Conservation (phyloP, 805 yeast species). For the Sugiyamaella smithiae region DNA sequence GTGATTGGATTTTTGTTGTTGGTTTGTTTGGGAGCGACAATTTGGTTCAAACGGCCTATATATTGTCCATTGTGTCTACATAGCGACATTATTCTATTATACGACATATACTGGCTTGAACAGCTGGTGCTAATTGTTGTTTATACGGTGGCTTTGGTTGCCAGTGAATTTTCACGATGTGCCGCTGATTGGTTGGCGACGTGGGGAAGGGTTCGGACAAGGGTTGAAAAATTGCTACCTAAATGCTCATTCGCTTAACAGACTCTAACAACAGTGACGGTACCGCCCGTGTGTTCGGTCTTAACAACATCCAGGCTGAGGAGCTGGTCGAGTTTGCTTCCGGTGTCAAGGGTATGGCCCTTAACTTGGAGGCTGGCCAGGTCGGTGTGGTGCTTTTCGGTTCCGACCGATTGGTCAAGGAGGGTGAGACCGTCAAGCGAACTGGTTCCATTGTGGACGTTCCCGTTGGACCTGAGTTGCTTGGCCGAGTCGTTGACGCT, state of each 20-base stretch:
- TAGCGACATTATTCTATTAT: too few relatives aligned
- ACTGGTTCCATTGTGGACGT: slow-evolving; percentile 99
- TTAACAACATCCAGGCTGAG: slow-evolving; percentile 99
- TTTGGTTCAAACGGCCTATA: too few relatives aligned
- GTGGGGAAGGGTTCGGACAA: too few relatives aligned
- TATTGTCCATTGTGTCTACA: too few relatives aligned
- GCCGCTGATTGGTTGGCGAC: too few relatives aligned
- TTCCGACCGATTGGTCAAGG: slow-evolving; percentile 97
- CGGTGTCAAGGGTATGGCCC: slow-evolving; percentile 99
- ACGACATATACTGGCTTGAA: too few relatives aligned
- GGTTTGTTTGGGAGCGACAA: too few relatives aligned
- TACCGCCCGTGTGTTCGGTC: slow-evolving; percentile 99
- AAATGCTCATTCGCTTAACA: neutral
- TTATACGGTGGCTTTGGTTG: too few relatives aligned
- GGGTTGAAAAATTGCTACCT: too few relatives aligned
- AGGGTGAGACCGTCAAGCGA: slow-evolving; percentile 99
- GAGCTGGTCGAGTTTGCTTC: slow-evolving; percentile 99
- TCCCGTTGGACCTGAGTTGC: slow-evolving; percentile 95
- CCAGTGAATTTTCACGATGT: too few relatives aligned
- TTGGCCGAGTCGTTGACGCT: slow-evolving; percentile 99
- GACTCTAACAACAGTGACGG: slow-evolving; percentile 70
- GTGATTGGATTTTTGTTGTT: too few relatives aligned
- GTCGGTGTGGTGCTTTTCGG: slow-evolving; percentile 99
- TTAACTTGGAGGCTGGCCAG: slow-evolving; percentile 99
- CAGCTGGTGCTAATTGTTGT: too few relatives aligned